A percentile compares a stretch with the other conserved stretches of the same genome.
These are phyloP conservation scores for Parietaria judaica DNA, from an alignment of 306 rosid genomes.

Conservation along the genomic window DNA sequence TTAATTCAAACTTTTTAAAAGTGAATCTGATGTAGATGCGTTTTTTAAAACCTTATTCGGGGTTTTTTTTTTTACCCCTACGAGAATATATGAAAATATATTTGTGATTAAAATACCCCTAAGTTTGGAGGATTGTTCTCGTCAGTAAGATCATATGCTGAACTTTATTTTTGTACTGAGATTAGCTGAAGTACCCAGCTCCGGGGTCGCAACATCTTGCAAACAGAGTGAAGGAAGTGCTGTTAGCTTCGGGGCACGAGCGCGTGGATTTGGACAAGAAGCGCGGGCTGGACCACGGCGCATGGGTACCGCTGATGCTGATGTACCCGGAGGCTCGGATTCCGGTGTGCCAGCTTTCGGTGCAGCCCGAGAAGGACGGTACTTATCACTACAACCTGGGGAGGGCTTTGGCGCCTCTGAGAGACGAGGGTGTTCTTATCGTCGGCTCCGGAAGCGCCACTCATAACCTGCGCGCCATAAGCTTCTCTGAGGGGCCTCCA, in stretches of 20 bases:
- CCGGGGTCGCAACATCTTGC: slow-evolving; percentile 69
- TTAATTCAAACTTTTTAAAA: too few relatives aligned
- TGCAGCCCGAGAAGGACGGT: slow-evolving; percentile 46
- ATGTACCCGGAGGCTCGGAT: slow-evolving; percentile 30
- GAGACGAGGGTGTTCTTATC: slow-evolving; percentile 61
- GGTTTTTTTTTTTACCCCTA: too few relatives aligned
- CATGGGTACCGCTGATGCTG: slow-evolving; percentile 72
- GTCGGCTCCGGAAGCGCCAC: slow-evolving; percentile 80
- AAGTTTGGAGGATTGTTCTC: not conserved
- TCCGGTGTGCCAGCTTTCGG: slow-evolving; percentile 76
- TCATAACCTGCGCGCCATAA: slow-evolving; percentile 46
- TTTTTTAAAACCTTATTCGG: too few relatives aligned
- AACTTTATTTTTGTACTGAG: not conserved
- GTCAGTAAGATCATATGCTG: not conserved
- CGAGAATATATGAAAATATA: too few relatives aligned
- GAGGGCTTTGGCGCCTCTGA: slow-evolving; percentile 66
- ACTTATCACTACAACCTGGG: slow-evolving; percentile 60
- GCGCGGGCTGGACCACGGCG: slow-evolving; percentile 86
- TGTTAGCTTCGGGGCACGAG: slow-evolving; percentile 28
- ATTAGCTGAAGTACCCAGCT: slow-evolving; percentile 64
- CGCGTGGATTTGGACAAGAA: slow-evolving; percentile 46
- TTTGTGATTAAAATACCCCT: too few relatives aligned
- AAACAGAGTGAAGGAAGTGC: slow-evolving; percentile 56
- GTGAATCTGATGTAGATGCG: too few relatives aligned
- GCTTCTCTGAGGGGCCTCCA: not conserved